Evolutionary conservation across 768 basidiomycete species (phyloP).

Genomic region (Rickenella mellea): DNA sequence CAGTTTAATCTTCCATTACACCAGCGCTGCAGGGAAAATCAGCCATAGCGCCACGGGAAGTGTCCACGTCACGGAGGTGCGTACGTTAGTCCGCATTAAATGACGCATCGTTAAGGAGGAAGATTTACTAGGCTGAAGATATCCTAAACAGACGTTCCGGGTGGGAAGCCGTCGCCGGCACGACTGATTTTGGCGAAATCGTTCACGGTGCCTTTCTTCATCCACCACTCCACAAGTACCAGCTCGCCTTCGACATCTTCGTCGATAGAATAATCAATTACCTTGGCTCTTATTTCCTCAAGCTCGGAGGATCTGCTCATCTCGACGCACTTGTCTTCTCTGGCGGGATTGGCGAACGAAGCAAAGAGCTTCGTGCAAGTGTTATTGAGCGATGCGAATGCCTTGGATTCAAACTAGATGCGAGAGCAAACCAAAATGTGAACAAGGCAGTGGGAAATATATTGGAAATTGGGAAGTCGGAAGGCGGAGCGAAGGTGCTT

Average conservation of each 20-base stretch:
- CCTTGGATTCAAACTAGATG: conserved; percentile 55
- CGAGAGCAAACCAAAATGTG: conserved; percentile 33
- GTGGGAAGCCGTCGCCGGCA: conserved; percentile 70
- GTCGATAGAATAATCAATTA: conserved; percentile 70
- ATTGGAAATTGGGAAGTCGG: conserved; percentile 32
- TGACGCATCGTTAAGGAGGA: no score
- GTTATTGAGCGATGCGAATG: conserved; percentile 45
- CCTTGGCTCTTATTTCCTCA: conserved; percentile 67
- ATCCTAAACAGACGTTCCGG: conserved; percentile 71
- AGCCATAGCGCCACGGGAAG: conserved; percentile 34
- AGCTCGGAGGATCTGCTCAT: conserved; percentile 38
- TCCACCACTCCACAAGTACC: conserved; percentile 25
- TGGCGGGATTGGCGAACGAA: conserved; percentile 82
- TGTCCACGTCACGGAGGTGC: conserved; percentile 34
- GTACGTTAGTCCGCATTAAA: no score
- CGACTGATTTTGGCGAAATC: conserved; percentile 74
- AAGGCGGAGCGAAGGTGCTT: conserved; percentile 27
- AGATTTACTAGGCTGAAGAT: no score
- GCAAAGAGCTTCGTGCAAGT: conserved; percentile 47
- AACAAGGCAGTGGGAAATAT: conserved; percentile 29
- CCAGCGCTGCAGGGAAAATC: conserved; percentile 41
- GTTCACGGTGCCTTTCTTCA: conserved; percentile 28
- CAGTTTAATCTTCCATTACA: conserved; percentile 80
- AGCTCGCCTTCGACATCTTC: conserved; percentile 71
- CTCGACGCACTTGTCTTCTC: conserved; percentile 81